These are phyloP conservation scores for Lineolata rhizophorae DNA, from an alignment of 495 filamentous ascomycete genomes.

Conservation along the genomic window DNA sequence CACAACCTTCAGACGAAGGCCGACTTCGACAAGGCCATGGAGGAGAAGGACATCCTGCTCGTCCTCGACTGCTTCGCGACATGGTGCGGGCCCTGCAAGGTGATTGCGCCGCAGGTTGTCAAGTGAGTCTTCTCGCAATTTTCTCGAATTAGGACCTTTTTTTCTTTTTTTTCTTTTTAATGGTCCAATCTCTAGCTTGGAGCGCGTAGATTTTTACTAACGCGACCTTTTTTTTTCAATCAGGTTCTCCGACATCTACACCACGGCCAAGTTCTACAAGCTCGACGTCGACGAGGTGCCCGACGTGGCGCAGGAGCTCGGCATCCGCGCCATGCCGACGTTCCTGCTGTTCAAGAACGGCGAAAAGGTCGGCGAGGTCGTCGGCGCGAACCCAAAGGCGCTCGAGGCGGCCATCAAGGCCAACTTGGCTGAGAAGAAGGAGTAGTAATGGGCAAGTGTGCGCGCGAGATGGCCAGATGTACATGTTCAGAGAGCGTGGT, in stretches of 20 bases:
- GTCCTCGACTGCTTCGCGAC: slow-evolving; percentile 72
- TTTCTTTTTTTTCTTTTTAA: too few species aligned
- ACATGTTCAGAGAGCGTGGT: too few species aligned
- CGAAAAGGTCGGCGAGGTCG: slow-evolving; percentile 40
- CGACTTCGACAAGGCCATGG: slow-evolving; percentile 37
- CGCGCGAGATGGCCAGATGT: too few species aligned
- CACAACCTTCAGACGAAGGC: slow-evolving; percentile 27
- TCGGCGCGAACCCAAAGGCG: slow-evolving; percentile 58
- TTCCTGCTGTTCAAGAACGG: slow-evolving; percentile 73
- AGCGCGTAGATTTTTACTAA: too few species aligned
- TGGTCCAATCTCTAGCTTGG: too few species aligned
- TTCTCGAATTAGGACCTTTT: slow-evolving; percentile 7
- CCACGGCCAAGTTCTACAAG: slow-evolving; percentile 58
- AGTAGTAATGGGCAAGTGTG: too few species aligned
- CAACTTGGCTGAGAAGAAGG: slow-evolving; percentile 3
- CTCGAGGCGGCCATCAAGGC: slow-evolving; percentile 31
- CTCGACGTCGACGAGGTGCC: slow-evolving; percentile 74
- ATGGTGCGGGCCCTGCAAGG: slow-evolving; percentile 95
- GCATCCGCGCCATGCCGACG: slow-evolving; percentile 88
- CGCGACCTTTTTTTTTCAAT: too few species aligned
- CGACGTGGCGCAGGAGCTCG: slow-evolving; percentile 55
- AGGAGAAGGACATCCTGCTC: slow-evolving; percentile 30
- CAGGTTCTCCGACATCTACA: slow-evolving; percentile 32
- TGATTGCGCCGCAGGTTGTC: slow-evolving; percentile 53
- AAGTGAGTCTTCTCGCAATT: slow-evolving; percentile 24